Conservation (phyloP, 2,329 filamentous ascomycete species). For the Colletotrichum scovillei region DNA sequence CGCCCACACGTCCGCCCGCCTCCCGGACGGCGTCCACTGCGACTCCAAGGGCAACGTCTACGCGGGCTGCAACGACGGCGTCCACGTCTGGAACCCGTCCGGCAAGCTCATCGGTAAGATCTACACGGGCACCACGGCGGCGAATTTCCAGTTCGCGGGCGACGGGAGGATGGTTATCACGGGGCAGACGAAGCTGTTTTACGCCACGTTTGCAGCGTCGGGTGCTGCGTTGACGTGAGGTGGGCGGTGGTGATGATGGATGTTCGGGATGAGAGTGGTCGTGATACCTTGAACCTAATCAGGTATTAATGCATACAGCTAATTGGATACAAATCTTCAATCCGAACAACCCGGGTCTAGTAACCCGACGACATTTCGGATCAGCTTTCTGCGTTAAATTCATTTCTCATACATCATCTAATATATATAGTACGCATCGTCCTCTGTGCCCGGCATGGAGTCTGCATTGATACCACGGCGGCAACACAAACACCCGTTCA, state of each 20-base stretch:
- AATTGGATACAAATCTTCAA: not conserved
- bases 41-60: slow-evolving; percentile 68
- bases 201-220: slow-evolving; percentile 42
- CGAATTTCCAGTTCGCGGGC: slow-evolving; percentile 59
- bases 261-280: not conserved
- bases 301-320: not conserved
- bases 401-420: not conserved
- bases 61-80: slow-evolving; percentile 59
- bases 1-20: slow-evolving; percentile 63
- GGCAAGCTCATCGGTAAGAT: slow-evolving; percentile 67
- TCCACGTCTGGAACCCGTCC: slow-evolving; percentile 59
- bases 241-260: too few species aligned
- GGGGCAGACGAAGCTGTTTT: slow-evolving; percentile 48
- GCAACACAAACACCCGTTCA: not conserved
- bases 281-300: not conserved
- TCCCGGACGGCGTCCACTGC: slow-evolving; percentile 71
- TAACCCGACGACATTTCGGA: fast-evolving
- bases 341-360: not conserved
- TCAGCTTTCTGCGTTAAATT: not conserved
- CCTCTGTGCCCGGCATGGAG: not conserved
- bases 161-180: slow-evolving; percentile 49
- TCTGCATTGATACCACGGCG: too few species aligned
- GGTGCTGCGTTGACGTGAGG: slow-evolving; percentile 1
- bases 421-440: not conserved
- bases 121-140: slow-evolving; percentile 55